Percentiles rank a stretch among this genome's conserved stretches.
Conservation (phyloP, 371 early-diverging fungal species). For the Entomophthora muscae region DNA sequence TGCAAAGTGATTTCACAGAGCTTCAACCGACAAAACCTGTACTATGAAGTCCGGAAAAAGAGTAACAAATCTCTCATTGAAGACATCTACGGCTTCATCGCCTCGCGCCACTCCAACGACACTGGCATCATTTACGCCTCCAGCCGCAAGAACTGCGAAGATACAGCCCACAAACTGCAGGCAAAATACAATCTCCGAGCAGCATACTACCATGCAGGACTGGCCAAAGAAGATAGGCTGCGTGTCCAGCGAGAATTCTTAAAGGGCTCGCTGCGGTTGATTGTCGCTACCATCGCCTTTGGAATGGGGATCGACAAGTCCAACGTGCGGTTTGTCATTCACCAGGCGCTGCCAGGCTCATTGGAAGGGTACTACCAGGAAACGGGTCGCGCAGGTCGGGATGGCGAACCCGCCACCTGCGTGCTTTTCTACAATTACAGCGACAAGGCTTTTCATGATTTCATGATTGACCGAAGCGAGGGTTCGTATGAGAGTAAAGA, state of each 20-base stretch:
- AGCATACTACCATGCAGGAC: conserved; percentile 87
- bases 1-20: conserved; percentile 60
- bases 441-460: conserved; percentile 46
- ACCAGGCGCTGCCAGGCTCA: conserved; percentile 88
- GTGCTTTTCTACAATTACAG: conserved; percentile 72
- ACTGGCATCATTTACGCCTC: conserved; percentile 97
- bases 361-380: conserved; percentile 99
- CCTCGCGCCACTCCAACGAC: conserved; percentile 33
- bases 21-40: conserved; percentile 80
- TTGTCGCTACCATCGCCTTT: conserved; percentile 98
- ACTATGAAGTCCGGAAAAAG: conserved; percentile 59
- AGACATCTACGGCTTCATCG: conserved; percentile 69
- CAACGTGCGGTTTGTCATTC: conserved; percentile 98
- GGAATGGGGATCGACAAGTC: conserved; percentile 99
- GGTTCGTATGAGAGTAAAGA: conserved; percentile 73
- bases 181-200: conserved; percentile 25
- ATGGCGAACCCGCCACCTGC: conserved; percentile 77
- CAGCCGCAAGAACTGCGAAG: conserved; percentile 75
- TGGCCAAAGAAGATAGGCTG: conserved; percentile 62
- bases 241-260: conserved; percentile 79
- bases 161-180: conserved; percentile 50
- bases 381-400: conserved; percentile 97
- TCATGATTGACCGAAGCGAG: conserved; percentile 77
- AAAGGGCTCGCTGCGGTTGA: conserved; percentile 52
- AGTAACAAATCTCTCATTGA: conserved; percentile 27